A percentile compares a stretch with the other conserved stretches of the same genome.
These are phyloP conservation scores for Phytophthora idaei DNA, from an alignment of 352 stramenopile genomes.

Conservation along the genomic window DNA sequence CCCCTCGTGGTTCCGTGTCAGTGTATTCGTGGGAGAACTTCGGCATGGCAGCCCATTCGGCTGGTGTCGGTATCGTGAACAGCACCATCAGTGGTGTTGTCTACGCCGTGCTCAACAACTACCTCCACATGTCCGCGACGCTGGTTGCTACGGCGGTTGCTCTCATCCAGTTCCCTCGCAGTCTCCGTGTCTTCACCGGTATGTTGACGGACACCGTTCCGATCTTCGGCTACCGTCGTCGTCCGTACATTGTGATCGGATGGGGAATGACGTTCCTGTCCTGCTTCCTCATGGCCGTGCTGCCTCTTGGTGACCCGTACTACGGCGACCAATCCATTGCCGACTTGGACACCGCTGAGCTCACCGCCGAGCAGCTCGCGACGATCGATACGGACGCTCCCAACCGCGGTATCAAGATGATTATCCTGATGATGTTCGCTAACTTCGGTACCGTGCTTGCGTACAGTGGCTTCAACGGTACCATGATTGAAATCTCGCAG, in stretches of 20 bases:
- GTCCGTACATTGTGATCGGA: slow-evolving; percentile 83
- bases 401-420: slow-evolving; percentile 55
- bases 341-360: slow-evolving; percentile 29
- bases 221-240: slow-evolving; percentile 80
- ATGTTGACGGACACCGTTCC: slow-evolving; percentile 80
- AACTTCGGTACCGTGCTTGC: slow-evolving; percentile 80
- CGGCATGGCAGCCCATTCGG: slow-evolving; percentile 53
- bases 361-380: slow-evolving; percentile 42
- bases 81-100: slow-evolving; percentile 51
- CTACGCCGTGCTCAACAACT: slow-evolving; percentile 68
- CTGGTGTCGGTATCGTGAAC: slow-evolving; percentile 53
- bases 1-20: slow-evolving; percentile 39
- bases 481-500: slow-evolving; percentile 66
- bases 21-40: slow-evolving; percentile 53
- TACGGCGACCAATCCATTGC: slow-evolving; percentile 46
- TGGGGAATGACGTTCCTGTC: slow-evolving; percentile 48
- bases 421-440: slow-evolving; percentile 72
- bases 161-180: slow-evolving; percentile 56
- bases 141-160: slow-evolving; percentile 52
- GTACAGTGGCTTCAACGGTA: slow-evolving; percentile 72
- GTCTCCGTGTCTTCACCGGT: slow-evolving; percentile 66
- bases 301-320: slow-evolving; percentile 57
- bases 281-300: slow-evolving; percentile 53
- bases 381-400: slow-evolving; percentile 52
- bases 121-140: slow-evolving; percentile 64